Evolutionary conservation across 805 yeast genomes (phyloP), one percentile per base, ranked within the genome.

Genomic region (Scheffersomyces spartinae): DNA sequence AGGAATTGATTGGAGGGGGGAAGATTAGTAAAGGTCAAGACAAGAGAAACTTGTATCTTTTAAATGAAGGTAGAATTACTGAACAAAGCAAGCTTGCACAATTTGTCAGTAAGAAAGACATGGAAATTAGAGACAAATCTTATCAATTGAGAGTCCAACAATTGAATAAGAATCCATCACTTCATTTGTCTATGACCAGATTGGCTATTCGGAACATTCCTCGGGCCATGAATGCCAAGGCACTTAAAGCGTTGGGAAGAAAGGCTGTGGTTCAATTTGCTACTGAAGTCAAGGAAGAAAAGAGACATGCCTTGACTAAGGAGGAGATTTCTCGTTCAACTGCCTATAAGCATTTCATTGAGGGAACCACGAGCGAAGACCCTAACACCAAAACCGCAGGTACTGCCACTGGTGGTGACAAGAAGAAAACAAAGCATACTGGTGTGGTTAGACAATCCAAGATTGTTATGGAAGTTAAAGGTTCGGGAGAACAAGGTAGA

Each of bases 361-460:
- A 36, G 14, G 50, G 41, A 26, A 36, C 35, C 23, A n/a, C n/a
- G n/a, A n/a, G n/a, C n/a, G n/a, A n/a, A n/a, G n/a, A n/a, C n/a
- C n/a, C n/a, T n/a, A n/a, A n/a, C n/a, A n/a, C n/a, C n/a, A 30
- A 29, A n/a, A 33, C 32, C 23, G 31, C 24, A 3, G 53, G 43
- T n/a, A 40, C 28, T 9, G 49, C 44, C 21, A 40, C 31, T 17
- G 52, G 42, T n/a, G 54, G 48, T n/a, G 71, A 64, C 26, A 57
- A 60, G 32, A 74, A 74, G 40, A 74, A 64, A 34, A 69, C 72
- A 28, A 83, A 80, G 45, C 78, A 84, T 41, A 71, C 69, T 23
- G 98, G 98, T 57, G 83, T 91, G 20, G 94, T 91, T 3, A 77
- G 71, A 51, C 97, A 91, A 55, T 80, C 96, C 14, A 91, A 91